These are phyloP conservation scores for Gypsophila paniculata DNA, from an alignment of 179 eudicot genomes.

Conservation along the genomic window DNA sequence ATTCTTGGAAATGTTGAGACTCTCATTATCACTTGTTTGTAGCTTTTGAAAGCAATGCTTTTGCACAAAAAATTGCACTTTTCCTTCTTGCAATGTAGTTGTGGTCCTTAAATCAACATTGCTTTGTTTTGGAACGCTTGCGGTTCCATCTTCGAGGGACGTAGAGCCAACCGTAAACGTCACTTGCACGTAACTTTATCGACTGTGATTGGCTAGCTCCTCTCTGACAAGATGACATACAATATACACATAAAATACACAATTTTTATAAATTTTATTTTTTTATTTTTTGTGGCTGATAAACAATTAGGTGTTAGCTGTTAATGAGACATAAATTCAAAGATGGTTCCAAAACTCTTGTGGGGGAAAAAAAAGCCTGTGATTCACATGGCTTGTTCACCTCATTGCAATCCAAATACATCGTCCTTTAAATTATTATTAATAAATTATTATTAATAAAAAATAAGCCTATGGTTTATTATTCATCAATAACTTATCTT, in stretches of 20 bases:
- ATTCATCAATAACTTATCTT: slow-evolving; percentile 28
- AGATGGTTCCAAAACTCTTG: slow-evolving; percentile 29
- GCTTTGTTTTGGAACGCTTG: slow-evolving; percentile 18
- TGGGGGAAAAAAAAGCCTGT: slow-evolving; percentile 23
- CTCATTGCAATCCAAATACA: slow-evolving; percentile 20
- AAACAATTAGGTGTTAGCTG: slow-evolving; percentile 23
- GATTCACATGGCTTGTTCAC: slow-evolving; percentile 35
- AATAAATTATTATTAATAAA: slow-evolving; percentile 7
- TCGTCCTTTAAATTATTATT: background rate
- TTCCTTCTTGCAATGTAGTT: slow-evolving; percentile 11
- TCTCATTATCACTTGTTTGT: slow-evolving; percentile 5
- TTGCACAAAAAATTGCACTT: slow-evolving; percentile 9
- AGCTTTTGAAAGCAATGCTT: slow-evolving; percentile 10
- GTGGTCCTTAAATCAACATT: slow-evolving; percentile 18
- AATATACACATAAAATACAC: background rate
- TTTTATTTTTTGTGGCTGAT: slow-evolving; percentile 4
- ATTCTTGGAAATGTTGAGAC: slow-evolving; percentile 3
- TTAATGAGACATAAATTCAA: slow-evolving; percentile 33
- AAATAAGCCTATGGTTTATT: slow-evolving; percentile 18
- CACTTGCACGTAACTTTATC: slow-evolving; percentile 25
- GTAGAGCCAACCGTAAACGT: slow-evolving; percentile 27
- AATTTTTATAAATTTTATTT: background rate
- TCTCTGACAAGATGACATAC: slow-evolving; percentile 25
- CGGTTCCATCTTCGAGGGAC: slow-evolving; percentile 26
- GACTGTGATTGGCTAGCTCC: slow-evolving; percentile 28